Evolutionary conservation across 73 alveolate genomes (phyloP), one percentile per base, ranked within the genome.

Genomic region (Effrenium voratum): DNA sequence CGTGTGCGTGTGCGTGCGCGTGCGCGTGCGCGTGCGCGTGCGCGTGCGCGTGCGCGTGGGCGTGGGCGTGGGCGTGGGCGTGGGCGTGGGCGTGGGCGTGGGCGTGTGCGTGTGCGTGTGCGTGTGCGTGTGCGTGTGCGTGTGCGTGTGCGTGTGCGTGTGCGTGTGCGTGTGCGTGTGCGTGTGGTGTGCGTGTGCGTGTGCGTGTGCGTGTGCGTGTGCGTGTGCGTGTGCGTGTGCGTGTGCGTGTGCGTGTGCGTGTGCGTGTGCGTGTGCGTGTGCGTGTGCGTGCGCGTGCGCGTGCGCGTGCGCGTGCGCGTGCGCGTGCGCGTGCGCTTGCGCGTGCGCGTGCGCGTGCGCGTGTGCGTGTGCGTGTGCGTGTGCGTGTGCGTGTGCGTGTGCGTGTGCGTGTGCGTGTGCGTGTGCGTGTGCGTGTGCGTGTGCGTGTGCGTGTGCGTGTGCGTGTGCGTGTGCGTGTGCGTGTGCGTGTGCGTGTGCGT

Each of bases 1-100:
- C 70, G 70, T 55, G 70, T 55, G 70, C 70, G 70, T 55, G 70
- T 55, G 70, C 70, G 70, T 55, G 70, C 70, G 70, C 70, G 70
- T 55, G 70, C 70, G 70, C 70, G 70, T 55, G 70, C 70, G 70
- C 70, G 70, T 55, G 70, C 24, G 70, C 70, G 70, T 55, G 70
- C 24, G 70, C 70, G 70, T 55, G 70, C 24, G 70, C 70, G 70
- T n/a, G n/a, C n/a, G n/a, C n/a, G n/a, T n/a, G n/a, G n/a, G n/a
- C n/a, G n/a, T n/a, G n/a, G n/a, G n/a, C n/a, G n/a, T n/a, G n/a
- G n/a, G n/a, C n/a, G n/a, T n/a, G n/a, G n/a, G n/a, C n/a, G n/a
- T n/a, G n/a, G n/a, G n/a, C n/a, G n/a, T n/a, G n/a, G n/a, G n/a
- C n/a, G n/a, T n/a, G n/a, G n/a, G n/a, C n/a, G n/a, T n/a, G n/a